A percentile compares a stretch with the other conserved stretches of the same genome.
phyloP scores from a whole-genome alignment of 1,284 basidiomycete genomes.

The Mycosarcoma mackinlayi region DNA sequence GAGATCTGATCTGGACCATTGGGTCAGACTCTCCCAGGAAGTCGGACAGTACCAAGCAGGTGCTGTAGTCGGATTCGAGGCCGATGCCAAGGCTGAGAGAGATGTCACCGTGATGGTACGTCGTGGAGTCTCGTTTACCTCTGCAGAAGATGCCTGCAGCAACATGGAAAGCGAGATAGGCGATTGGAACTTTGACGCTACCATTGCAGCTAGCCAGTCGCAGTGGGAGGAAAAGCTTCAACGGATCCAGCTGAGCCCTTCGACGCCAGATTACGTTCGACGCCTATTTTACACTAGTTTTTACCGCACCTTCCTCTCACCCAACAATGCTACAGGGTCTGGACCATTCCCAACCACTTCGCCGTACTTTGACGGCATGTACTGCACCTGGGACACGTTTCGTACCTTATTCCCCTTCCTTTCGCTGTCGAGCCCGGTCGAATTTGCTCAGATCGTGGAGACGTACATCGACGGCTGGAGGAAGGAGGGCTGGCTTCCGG shows the following conservation, averaged over 20 bases:
- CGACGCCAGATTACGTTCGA: slow-evolving; percentile 51
- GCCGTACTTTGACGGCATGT: slow-evolving; percentile 58
- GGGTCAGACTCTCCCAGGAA: slow-evolving; percentile 41
- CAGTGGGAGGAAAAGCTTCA: slow-evolving; percentile 60
- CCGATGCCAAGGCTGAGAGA: slow-evolving; percentile 1
- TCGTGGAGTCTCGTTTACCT: slow-evolving; percentile 53
- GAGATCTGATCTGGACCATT: slow-evolving; percentile 34
- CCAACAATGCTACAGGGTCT: slow-evolving; percentile 59
- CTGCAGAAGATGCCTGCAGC: slow-evolving; percentile 54
- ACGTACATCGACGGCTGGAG: slow-evolving; percentile 61
- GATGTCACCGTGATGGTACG: slow-evolving; percentile 48
- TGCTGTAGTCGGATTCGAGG: slow-evolving; percentile 46
- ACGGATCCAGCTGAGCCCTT: slow-evolving; percentile 46
- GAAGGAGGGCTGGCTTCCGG: slow-evolving; percentile 57
- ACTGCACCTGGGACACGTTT: slow-evolving; percentile 54
- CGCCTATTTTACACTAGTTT: slow-evolving; percentile 58
- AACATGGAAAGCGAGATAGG: slow-evolving; percentile 59
- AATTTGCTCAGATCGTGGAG: slow-evolving; percentile 59
- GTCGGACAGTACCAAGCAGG: slow-evolving; percentile 54
- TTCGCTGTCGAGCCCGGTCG: slow-evolving; percentile 50
- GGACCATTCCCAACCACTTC: slow-evolving; percentile 32
- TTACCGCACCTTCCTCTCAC: slow-evolving; percentile 61
- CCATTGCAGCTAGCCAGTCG: slow-evolving; percentile 33
- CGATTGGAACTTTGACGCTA: slow-evolving; percentile 47
- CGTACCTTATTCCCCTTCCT: slow-evolving; percentile 60